Evolutionary conservation across 2,329 filamentous ascomycete species (phyloP).

Genomic region (Diaporthe sp.): DNA sequence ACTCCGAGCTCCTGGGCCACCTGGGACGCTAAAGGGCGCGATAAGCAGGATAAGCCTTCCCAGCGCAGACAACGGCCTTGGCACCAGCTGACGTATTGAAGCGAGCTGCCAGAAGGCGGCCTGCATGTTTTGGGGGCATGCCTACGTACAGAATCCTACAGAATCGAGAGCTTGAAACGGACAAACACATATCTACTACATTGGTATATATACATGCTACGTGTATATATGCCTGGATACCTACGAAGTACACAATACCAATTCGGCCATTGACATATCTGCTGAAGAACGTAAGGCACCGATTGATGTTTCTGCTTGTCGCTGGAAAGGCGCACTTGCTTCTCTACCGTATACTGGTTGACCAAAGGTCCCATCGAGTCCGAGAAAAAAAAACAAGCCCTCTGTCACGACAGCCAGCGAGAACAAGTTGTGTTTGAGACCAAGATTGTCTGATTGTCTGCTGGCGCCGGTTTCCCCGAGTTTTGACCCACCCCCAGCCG

Average conservation of each 20-base stretch:
- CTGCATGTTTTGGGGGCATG: neutral
- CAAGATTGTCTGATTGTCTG: neutral
- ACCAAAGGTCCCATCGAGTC: too few species aligned
- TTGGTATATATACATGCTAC: too few species aligned
- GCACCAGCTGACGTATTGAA: neutral
- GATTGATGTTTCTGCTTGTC: neutral
- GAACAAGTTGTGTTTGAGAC: neutral
- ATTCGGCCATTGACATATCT: neutral
- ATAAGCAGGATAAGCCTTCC: conserved; percentile 4
- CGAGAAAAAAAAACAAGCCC: neutral
- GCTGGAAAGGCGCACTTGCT: neutral
- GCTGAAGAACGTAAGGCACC: neutral
- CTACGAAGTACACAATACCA: neutral
- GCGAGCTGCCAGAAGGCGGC: neutral
- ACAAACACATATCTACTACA: neutral
- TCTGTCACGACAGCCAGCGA: neutral
- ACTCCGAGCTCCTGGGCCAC: neutral
- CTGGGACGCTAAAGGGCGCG: neutral
- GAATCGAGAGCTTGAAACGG: neutral
- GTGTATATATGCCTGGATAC: neutral
- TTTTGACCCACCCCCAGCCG: conserved; percentile 22
- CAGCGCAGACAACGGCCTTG: neutral
- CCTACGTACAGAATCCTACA: neutral
- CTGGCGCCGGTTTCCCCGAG: conserved; percentile 31
- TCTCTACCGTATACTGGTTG: neutral